Conservation (phyloP, 768 basidiomycete species). For the Rickenella mellea region DNA sequence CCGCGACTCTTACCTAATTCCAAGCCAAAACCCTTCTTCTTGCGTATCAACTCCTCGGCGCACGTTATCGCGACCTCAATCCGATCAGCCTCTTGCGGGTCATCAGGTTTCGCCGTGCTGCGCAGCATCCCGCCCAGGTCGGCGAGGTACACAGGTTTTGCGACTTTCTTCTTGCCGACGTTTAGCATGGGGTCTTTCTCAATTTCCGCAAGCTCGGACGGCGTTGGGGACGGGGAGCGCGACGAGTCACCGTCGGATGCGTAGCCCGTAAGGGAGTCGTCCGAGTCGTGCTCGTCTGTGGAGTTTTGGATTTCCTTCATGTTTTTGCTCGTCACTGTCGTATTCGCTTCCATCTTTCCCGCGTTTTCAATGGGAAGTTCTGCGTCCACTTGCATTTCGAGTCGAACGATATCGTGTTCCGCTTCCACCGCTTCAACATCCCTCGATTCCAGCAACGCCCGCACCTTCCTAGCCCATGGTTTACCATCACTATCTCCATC, state of each 20-base stretch:
- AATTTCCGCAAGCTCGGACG: conserved; percentile 71
- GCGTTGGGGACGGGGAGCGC: conserved; percentile 73
- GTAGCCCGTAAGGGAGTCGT: conserved; percentile 77
- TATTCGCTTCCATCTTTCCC: conserved; percentile 1
- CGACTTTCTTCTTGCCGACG: conserved; percentile 56
- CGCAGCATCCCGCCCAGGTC: conserved; percentile 78
- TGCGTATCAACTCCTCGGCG: conserved; percentile 77
- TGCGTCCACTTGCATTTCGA: conserved; percentile 12
- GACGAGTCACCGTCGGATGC: conserved; percentile 52
- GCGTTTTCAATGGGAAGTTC: conserved; percentile 6
- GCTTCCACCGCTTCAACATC: conserved; percentile 38
- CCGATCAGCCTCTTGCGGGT: conserved; percentile 63
- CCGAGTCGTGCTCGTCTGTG: conserved; percentile 53
- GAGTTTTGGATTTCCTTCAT: conserved; percentile 12
- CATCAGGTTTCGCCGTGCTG: conserved; percentile 40
- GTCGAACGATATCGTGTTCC: conserved; percentile 1
- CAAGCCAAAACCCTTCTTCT: conserved; percentile 75
- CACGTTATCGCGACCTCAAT: conserved; percentile 72
- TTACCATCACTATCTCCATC: conserved; percentile 62
- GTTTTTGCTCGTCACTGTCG: conserved; percentile 10
- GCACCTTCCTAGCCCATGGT: conserved; percentile 53
- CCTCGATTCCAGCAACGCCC: conserved; percentile 38
- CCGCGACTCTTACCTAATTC: conserved; percentile 88
- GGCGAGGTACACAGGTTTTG: conserved; percentile 82
- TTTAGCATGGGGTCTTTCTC: conserved; percentile 79